phyloP scores from a whole-genome alignment of 768 basidiomycete species.

The Arthromyces matolae region DNA sequence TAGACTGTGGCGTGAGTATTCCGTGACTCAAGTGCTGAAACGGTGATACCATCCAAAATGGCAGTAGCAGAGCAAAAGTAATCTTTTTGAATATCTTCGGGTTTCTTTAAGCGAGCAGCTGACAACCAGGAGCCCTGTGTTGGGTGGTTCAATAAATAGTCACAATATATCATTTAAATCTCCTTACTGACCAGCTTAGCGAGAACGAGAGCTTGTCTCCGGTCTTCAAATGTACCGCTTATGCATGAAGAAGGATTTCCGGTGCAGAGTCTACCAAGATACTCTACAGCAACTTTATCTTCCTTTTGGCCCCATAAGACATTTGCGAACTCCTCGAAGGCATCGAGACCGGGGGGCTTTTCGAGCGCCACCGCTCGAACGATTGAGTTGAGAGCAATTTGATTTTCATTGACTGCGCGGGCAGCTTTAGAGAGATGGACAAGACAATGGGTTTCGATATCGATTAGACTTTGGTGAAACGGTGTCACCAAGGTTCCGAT shows the following conservation, averaged over 20 bases:
- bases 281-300: slow-evolving; percentile 76
- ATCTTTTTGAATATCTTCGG: slow-evolving; percentile 59
- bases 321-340: slow-evolving; percentile 80
- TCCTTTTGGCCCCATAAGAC: slow-evolving; percentile 90
- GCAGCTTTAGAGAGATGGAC: slow-evolving; percentile 71
- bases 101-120: slow-evolving; percentile 79
- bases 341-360: slow-evolving; percentile 38
- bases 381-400: slow-evolving; percentile 85
- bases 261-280: slow-evolving; percentile 42
- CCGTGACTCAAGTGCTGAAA: slow-evolving; percentile 16
- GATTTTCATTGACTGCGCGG: slow-evolving; percentile 59
- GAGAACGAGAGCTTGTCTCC: slow-evolving; percentile 42
- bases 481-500: slow-evolving; percentile 69
- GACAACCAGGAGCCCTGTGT: slow-evolving; percentile 86
- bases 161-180: neutral
- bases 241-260: slow-evolving; percentile 18
- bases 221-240: slow-evolving; percentile 8
- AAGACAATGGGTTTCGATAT: slow-evolving; percentile 68
- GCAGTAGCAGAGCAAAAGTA: slow-evolving; percentile 68
- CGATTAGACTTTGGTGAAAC: slow-evolving; percentile 44
- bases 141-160: too few relatives aligned
- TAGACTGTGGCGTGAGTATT: slow-evolving; percentile 56
- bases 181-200: slow-evolving; percentile 58
- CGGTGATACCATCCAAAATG: slow-evolving; percentile 23
- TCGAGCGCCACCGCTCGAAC: slow-evolving; percentile 69